These are phyloP conservation scores for Tolypocladium guangdongense DNA, from an alignment of 2,329 filamentous ascomycete species.

Conservation along the genomic window DNA sequence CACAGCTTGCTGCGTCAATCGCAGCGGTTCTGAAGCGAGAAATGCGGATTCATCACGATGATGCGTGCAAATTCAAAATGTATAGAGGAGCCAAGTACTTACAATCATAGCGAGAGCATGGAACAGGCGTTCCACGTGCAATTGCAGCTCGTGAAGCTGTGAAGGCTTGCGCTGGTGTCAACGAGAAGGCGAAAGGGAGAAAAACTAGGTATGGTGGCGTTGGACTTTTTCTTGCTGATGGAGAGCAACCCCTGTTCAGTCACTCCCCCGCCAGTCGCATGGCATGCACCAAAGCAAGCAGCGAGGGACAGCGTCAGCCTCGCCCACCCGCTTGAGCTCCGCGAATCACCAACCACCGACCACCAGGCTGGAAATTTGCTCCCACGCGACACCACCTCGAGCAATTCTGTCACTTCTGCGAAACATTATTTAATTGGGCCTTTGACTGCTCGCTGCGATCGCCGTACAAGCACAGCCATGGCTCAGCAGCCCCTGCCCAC, in stretches of 20 bases:
- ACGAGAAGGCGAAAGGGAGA: background rate
- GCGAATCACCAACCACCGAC: background rate
- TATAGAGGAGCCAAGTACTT: constrained; percentile 13
- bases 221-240: background rate
- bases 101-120: constrained; percentile 23
- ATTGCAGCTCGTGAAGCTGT: background rate
- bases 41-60: constrained; percentile 31
- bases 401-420: background rate
- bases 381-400: background rate
- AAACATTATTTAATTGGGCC: background rate
- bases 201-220: background rate
- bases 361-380: constrained; percentile 2
- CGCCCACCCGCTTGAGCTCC: background rate
- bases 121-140: constrained; percentile 1
- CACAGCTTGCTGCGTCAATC: constrained; percentile 35
- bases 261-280: constrained; percentile 1
- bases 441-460: constrained; percentile 1
- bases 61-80: background rate
- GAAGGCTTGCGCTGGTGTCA: background rate
- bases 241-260: background rate
- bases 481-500: constrained; percentile 45
- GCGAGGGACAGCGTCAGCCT: background rate
- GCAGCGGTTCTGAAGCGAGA: constrained; percentile 39
- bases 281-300: background rate
- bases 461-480: constrained; percentile 25